These are phyloP conservation scores for Ambrosiella beaveri DNA, from an alignment of 2,329 filamentous ascomycete genomes.

Conservation along the genomic window DNA sequence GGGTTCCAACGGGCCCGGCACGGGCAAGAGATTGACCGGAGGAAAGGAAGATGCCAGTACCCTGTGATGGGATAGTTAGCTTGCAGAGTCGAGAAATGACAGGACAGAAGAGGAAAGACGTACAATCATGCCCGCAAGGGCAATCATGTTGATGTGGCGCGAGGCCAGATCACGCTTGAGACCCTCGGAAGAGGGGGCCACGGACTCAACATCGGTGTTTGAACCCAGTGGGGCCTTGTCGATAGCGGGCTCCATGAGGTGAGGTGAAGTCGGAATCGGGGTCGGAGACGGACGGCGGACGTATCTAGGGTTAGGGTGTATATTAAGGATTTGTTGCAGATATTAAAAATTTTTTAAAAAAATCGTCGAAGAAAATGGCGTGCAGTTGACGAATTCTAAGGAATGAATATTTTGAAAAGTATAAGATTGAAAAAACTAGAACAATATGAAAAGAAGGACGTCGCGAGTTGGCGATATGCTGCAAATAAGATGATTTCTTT, in stretches of 20 bases:
- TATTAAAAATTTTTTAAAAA: no score
- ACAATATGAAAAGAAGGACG: background rate
- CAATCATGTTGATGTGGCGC: slow-evolving; percentile 22
- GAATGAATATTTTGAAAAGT: background rate
- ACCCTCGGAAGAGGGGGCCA: background rate
- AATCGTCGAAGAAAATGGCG: background rate
- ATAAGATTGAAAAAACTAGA: background rate
- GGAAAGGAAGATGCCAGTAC: slow-evolving; percentile 31
- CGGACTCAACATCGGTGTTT: background rate
- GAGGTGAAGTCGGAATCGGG: background rate
- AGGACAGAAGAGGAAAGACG: background rate
- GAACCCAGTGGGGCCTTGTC: background rate
- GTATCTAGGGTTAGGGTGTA: no score
- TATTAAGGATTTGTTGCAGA: no score
- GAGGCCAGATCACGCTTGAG: slow-evolving; percentile 16
- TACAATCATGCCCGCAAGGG: slow-evolving; percentile 20
- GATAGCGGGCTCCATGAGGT: background rate
- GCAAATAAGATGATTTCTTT: background rate
- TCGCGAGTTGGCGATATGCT: no score
- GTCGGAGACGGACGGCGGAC: background rate
- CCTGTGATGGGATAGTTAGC: slow-evolving; percentile 16
- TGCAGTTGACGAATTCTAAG: no score
- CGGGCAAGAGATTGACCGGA: slow-evolving; percentile 31
- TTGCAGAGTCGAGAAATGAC: background rate
- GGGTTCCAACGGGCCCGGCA: slow-evolving; percentile 26